Base-by-base conservation (phyloP, 2,329 filamentous ascomycete species). In the Fusarium equiseti region DNA sequence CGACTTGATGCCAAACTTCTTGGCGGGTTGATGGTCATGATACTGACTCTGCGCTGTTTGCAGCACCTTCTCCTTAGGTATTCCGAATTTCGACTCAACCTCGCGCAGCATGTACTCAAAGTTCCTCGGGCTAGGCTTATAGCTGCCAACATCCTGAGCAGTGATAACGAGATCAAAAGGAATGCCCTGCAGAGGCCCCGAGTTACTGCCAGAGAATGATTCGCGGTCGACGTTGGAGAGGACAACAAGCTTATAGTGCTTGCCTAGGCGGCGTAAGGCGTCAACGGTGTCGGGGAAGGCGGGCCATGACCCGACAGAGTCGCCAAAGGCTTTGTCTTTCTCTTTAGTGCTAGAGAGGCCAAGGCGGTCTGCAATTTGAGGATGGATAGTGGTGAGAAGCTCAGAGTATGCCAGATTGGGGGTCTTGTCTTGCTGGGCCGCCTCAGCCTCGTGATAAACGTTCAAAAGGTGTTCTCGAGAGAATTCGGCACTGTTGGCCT, bases 41-140 rank as follows among this genome's bases (percentile, higher is more conserved):
- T 86, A 88, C 76, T 92, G 84, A 69, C 89, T 91, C 80, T 93
- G 89, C 13, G 91, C 91, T 24, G 89, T 89, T 79, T 91, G 88
- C 60, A 91, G 75, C 8, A 93, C 83, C 73, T 88, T 78, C 0
- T 80, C 80, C 71, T 87, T 88, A 57, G 82, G 79, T 0, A 91
- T 77, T 0, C 87, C 87, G 71, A 91, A 88, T n/a, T 84, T 82
- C 2, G 80, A 74, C 73, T 86, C 64, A 3, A 88, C 85, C 48
- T 86, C 81, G 16, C 81, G 77, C 9, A 93, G 76, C 83, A 93
- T 83, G 75, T 90, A 89, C 61, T 88, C 83, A 63, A 94, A 94
- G 68, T 93, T 93, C 55, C 81, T 80, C 32, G 82, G 75, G 71
- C 89, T 84, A 0, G 92, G 92, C 80, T 94, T 94, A 76, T 93